These are phyloP conservation scores for Pholiota microspora DNA, from an alignment of 768 basidiomycete species.

Conservation along the genomic window DNA sequence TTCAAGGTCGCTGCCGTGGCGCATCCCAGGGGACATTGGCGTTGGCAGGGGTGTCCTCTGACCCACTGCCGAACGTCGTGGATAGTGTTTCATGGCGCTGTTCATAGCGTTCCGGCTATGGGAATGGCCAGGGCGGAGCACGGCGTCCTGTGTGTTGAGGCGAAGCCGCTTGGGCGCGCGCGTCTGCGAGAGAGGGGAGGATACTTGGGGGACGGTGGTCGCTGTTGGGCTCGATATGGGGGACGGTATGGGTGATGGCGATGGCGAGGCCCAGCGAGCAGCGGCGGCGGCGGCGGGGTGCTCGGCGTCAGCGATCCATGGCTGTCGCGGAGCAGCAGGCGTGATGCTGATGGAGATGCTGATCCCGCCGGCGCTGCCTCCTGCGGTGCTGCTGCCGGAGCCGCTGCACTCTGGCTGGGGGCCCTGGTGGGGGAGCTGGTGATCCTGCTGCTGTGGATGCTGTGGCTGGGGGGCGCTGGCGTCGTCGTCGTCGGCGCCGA, in stretches of 20 bases:
- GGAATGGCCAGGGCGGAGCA: constrained; percentile 18
- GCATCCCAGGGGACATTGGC: constrained; percentile 27
- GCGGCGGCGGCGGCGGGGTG: constrained; percentile 34
- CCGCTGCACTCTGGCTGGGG: background rate
- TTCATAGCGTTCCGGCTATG: background rate
- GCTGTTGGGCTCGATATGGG: background rate
- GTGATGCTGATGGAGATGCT: background rate
- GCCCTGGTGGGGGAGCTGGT: background rate
- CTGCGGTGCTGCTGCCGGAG: background rate
- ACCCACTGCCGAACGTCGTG: background rate
- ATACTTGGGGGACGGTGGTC: background rate
- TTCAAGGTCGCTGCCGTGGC: constrained; percentile 40
- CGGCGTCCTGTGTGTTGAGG: constrained; percentile 31
- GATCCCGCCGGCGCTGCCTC: background rate
- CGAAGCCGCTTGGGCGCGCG: constrained; percentile 36
- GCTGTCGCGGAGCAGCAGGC: background rate
- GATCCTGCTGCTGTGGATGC: background rate
- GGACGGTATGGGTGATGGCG: background rate
- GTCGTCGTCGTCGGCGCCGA: constrained; percentile 45
- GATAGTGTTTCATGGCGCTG: background rate
- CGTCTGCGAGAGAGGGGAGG: background rate
- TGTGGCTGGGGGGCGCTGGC: constrained; percentile 1
- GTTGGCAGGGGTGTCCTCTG: background rate
- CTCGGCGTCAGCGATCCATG: constrained; percentile 1
- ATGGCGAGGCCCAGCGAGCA: background rate